Base-by-base conservation (phyloP, 2,329 filamentous ascomycete species). In the Zarea fungicola region DNA sequence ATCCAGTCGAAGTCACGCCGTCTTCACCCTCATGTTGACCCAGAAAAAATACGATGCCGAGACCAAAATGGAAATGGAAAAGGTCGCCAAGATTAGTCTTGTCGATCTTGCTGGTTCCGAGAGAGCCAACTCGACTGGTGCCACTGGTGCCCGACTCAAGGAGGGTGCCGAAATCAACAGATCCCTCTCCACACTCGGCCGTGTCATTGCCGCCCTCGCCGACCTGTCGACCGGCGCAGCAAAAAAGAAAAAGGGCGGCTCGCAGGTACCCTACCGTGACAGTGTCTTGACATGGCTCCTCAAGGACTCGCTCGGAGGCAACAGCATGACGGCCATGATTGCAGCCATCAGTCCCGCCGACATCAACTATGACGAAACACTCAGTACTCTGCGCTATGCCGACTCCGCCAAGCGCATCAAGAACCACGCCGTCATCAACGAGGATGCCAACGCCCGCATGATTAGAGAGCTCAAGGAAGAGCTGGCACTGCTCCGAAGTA, bases 291-390 rank as follows among this genome's bases (percentile, higher is more conserved):
- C 93, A 2, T 99, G 93, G 93, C 73, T 99, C 37, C 70, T 99
- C 56, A 99, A 99, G 64, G 95, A 99, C 66, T 97, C 92, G 4
- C 72, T 99, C 6, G 93, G 93, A 64, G 93, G 93, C 62, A 99
- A 99, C 76, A 97, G 92, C 66, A 92, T 97, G 88, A 99, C 93
- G 21, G 93, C 93, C 52, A 99, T 99, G 95, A 99, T 99, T 75
- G 95, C 93, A 43, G 92, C 92, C 45, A 96, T 99, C 63, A 96
- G 91, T 61, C 93, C 93, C 4, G 93, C 93, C 48, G 93, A 99
- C 68, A 97, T 97, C 73, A 99, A 99, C 69, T 97, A 95, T 63
- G 93, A 99, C 57, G 93, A 99, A 69, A 99, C 95, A 0, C 76
- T 99, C 16, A 93, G 91, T 64, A 99, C 93, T 1, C 76, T 99